Evolutionary conservation across 768 basidiomycete species (phyloP).

Genomic region (Auricularia sp.): DNA sequence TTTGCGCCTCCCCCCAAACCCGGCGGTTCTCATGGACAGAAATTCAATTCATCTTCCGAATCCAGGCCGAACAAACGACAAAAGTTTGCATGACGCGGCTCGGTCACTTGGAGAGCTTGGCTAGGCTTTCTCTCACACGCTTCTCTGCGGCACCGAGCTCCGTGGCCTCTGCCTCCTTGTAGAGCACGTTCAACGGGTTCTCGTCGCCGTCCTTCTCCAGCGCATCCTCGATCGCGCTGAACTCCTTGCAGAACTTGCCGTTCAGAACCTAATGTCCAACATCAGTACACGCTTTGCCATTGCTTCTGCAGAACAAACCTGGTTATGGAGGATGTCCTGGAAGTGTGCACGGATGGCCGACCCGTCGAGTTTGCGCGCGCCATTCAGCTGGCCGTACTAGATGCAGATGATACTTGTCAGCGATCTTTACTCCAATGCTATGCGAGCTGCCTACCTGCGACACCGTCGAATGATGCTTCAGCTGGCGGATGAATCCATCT

Average conservation of each 20-base stretch:
- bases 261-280: conserved; percentile 32
- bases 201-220: conserved; percentile 43
- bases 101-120: neutral
- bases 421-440: neutral
- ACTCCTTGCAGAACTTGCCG: conserved; percentile 46
- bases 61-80: neutral
- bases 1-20: conserved; percentile 25
- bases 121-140: conserved; percentile 39
- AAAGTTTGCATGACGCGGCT: neutral
- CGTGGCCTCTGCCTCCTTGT: conserved; percentile 37
- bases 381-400: conserved; percentile 45
- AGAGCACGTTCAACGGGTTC: conserved; percentile 48
- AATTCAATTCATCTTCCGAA: neutral
- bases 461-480: conserved; percentile 50
- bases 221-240: conserved; percentile 44
- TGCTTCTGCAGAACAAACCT: conserved; percentile 20
- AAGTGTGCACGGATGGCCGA: conserved; percentile 40
- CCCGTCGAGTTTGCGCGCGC: conserved; percentile 47
- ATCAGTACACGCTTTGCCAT: neutral
- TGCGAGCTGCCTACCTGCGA: conserved; percentile 28
- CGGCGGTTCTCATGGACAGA: neutral
- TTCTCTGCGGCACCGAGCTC: conserved; percentile 52
- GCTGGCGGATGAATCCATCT: conserved; percentile 50
- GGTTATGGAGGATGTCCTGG: conserved; percentile 47
- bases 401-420: neutral